Evolutionary conservation across 2,329 filamentous ascomycete genomes (phyloP), one percentile per base, ranked within the genome.

Genomic region (Biscogniauxia mediterranea): DNA sequence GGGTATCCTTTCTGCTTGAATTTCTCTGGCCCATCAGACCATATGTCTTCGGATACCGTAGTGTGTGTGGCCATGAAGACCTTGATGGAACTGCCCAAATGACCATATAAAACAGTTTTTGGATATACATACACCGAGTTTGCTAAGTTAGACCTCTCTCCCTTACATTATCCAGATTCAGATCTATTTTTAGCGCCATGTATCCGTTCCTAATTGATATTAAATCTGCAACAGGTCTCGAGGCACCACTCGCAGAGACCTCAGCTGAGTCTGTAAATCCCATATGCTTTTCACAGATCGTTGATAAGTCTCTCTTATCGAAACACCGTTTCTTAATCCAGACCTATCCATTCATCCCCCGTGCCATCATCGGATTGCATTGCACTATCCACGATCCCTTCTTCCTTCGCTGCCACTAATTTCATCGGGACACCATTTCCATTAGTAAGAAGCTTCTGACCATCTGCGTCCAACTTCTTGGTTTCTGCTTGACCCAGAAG

Each of bases 401-500:
- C 55, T 60, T 68, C 64, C 3, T 57, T 62, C 19, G 67, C 53
- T 26, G 65, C 59, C 49, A 73, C 54, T 57, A 68, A 60, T 57
- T 73, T 72, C 56, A 67, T 61, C 1, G 68, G 53, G 55, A 56
- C 60, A 60, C 68, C 69, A 17, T 51, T 53, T n/a, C 65, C 66
- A 52, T 64, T 61, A 25, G 59, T 23, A 3, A 69, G 54, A 15
- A 61, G 32, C 20, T 20, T 26, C 23, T 64, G 61, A 8, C 49
- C 53, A 17, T 62, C 60, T 9, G 57, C 58, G 50, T 57, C 57
- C 50, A 26, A 6, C 38, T 59, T 56, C 55, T 66, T 71, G 3
- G 58, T 68, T 20, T 66, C 58, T 6, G 80, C 80, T 73, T 86
- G 84, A 0, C 81, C 80, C 7, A 87, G 76, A 32, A 97, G 79